Conservation (phyloP, 495 filamentous ascomycete species). For the Neurospora tetrasperma region DNA sequence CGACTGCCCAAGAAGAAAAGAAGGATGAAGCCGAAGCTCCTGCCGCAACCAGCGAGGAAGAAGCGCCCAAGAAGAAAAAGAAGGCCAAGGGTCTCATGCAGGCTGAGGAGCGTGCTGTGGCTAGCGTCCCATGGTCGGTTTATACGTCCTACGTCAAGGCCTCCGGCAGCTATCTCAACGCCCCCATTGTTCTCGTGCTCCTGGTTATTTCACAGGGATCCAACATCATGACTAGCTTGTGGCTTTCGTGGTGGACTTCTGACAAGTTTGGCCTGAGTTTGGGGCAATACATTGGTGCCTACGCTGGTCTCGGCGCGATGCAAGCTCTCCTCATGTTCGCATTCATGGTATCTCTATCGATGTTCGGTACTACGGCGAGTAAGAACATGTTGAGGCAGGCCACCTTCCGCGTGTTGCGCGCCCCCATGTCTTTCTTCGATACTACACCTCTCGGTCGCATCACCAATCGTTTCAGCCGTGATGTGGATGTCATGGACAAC, state of each 20-base stretch:
- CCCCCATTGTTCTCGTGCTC: slow-evolving; percentile 51
- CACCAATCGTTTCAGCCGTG: slow-evolving; percentile 92
- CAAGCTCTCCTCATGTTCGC: slow-evolving; percentile 74
- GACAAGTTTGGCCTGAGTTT: slow-evolving; percentile 55
- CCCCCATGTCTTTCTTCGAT: slow-evolving; percentile 96
- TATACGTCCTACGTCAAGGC: slow-evolving; percentile 73
- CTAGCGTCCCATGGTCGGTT: slow-evolving; percentile 75
- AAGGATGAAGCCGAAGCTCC: slow-evolving; percentile 34
- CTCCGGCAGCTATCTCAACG: slow-evolving; percentile 65
- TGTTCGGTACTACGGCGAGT: slow-evolving; percentile 70
- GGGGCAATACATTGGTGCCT: slow-evolving; percentile 76
- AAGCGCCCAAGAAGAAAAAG: slow-evolving; percentile 52
- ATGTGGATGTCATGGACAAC: slow-evolving; percentile 94
- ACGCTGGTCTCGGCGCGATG: slow-evolving; percentile 60
- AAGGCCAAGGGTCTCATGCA: slow-evolving; percentile 69
- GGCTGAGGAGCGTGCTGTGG: slow-evolving; percentile 71
- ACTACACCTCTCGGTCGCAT: slow-evolving; percentile 94
- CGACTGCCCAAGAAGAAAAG: slow-evolving; percentile 64
- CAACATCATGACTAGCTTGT: slow-evolving; percentile 80
- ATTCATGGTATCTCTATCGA: slow-evolving; percentile 51
- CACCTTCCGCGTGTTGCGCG: slow-evolving; percentile 68
- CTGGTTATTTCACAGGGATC: slow-evolving; percentile 64
- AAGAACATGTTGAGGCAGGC: slow-evolving; percentile 78
- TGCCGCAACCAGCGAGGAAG: slow-evolving; percentile 34
- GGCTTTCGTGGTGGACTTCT: slow-evolving; percentile 88